Evolutionary conservation across 108 stramenopile species (phyloP).

Genomic region (Cyclotella atomus): DNA sequence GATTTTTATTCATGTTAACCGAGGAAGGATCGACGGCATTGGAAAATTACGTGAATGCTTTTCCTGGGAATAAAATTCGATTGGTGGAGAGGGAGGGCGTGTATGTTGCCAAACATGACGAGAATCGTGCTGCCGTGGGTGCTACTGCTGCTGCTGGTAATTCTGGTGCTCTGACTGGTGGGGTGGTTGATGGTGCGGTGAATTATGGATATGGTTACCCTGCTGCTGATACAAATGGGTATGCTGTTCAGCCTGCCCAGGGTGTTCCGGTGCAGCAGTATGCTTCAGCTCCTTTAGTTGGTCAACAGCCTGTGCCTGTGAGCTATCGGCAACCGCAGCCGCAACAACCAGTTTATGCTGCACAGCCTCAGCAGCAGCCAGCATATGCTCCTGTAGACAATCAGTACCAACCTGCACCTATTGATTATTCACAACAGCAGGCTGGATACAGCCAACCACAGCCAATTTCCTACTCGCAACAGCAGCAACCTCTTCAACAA

Average conservation of each 20-base stretch:
- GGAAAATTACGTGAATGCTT: constrained; percentile 39
- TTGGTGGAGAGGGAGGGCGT: constrained; percentile 43
- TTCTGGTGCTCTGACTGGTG: neutral
- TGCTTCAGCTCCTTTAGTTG: neutral
- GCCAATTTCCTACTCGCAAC: neutral
- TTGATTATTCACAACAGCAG: constrained; percentile 19
- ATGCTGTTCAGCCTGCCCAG: neutral
- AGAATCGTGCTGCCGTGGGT: constrained; percentile 3
- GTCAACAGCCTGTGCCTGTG: neutral
- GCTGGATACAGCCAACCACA: too few species aligned
- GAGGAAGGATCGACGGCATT: constrained; percentile 27
- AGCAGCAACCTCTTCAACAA: neutral
- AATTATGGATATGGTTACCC: too few species aligned
- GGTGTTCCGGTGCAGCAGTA: neutral
- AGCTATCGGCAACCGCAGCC: constrained; percentile 19
- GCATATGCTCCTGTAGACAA: neutral
- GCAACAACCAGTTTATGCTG: neutral
- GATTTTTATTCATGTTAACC: constrained; percentile 54
- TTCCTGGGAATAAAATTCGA: constrained; percentile 39
- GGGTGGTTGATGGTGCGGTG: neutral
- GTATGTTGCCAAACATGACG: constrained; percentile 38
- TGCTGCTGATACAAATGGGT: neutral
- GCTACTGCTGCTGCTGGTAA: neutral
- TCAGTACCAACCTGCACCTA: neutral
- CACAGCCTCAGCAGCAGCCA: constrained; percentile 18